phyloP scores from a whole-genome alignment of 805 yeast species.

The Ogataea henricii region DNA sequence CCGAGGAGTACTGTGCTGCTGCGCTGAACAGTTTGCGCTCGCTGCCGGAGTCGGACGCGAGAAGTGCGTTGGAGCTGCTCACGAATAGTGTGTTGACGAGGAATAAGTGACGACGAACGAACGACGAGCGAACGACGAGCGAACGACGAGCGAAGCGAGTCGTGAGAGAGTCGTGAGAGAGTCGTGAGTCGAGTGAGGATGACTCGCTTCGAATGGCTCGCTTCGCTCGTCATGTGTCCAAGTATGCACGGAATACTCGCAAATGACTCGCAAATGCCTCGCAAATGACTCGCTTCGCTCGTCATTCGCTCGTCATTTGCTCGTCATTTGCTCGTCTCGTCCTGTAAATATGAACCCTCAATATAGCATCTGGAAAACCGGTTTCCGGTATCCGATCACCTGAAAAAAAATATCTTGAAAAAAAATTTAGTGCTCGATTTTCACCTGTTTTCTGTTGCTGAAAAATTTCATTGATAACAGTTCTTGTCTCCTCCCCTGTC shows the following conservation, averaged over 20 bases:
- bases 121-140: slow-evolving; percentile 3
- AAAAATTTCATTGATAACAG: neutral
- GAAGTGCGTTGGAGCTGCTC: slow-evolving; percentile 82
- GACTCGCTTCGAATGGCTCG: no score
- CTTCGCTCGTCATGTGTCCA: no score
- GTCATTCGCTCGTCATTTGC: neutral
- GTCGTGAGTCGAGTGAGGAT: no score
- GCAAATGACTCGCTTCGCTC: neutral
- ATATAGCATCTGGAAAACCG: neutral
- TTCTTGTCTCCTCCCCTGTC: no score
- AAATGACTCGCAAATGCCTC: no score
- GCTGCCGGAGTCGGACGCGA: slow-evolving; percentile 86
- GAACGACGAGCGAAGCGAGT: slow-evolving; percentile 8
- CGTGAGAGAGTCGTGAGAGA: neutral
- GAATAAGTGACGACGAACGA: slow-evolving; percentile 48
- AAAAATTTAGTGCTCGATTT: neutral
- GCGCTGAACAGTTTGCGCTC: slow-evolving; percentile 72
- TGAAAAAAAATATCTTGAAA: neutral
- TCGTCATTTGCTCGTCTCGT: neutral
- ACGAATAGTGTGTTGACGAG: slow-evolving; percentile 85
- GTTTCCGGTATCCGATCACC: slow-evolving; percentile 1
- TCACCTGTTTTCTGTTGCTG: no score
- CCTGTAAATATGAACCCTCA: neutral
- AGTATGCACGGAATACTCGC: no score
- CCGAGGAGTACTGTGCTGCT: slow-evolving; percentile 71